Evolutionary conservation across 306 rosid genomes (phyloP).

Genomic region (Rubus idaeus): DNA sequence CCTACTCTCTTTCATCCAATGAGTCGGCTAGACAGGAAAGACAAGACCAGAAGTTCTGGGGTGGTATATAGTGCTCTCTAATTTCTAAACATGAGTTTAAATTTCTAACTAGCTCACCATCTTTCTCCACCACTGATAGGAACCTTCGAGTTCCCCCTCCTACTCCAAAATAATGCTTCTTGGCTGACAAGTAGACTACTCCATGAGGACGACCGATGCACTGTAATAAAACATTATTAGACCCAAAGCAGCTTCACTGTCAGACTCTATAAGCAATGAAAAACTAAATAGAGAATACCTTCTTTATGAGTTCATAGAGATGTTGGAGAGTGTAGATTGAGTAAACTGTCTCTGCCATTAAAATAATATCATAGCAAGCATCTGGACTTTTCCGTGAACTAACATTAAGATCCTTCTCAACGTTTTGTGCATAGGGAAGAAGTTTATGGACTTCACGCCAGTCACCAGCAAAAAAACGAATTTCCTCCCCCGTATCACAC

Average conservation of each 20-base stretch:
- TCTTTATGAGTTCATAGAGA: conserved; percentile 78
- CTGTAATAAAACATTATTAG: conserved; percentile 37
- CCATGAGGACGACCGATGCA: conserved; percentile 58
- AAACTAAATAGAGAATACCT: conserved; percentile 47
- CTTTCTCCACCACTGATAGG: conserved; percentile 73
- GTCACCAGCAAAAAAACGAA: conserved; percentile 86
- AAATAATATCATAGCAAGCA: conserved; percentile 73
- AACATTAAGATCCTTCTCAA: conserved; percentile 18
- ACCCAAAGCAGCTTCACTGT: conserved; percentile 20
- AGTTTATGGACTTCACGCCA: conserved; percentile 83
- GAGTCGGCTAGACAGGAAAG: background rate
- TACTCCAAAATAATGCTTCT: conserved; percentile 95
- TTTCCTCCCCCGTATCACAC: conserved; percentile 36
- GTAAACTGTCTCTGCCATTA: conserved; percentile 98
- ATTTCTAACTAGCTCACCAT: conserved; percentile 53
- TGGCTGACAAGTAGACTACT: conserved; percentile 77
- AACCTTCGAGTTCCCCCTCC: conserved; percentile 86
- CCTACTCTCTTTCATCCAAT: background rate
- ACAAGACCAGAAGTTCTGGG: background rate
- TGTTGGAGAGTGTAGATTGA: conserved; percentile 58
- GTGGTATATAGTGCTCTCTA: background rate
- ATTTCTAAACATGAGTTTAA: background rate
- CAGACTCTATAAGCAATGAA: conserved; percentile 10
- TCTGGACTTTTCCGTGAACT: conserved; percentile 20
- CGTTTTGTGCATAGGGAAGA: conserved; percentile 49